A percentile compares a stretch with the other conserved stretches of the same genome.
phyloP scores from a whole-genome alignment of 345 rosid genomes.

The Hibiscus tridactylites region DNA sequence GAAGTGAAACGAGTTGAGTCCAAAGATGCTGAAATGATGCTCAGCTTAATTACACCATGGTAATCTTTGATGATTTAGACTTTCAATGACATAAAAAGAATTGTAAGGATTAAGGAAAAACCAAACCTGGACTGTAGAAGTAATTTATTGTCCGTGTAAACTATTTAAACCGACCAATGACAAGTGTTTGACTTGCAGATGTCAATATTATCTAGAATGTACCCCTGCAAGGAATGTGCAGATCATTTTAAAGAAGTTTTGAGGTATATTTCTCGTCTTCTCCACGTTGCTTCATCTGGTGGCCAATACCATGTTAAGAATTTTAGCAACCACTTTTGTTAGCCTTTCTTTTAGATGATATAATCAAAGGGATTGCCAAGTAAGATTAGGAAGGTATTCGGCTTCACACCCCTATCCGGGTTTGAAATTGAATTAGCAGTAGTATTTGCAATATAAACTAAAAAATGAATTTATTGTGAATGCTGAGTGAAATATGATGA shows the following conservation, averaged over 20 bases:
- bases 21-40: background rate
- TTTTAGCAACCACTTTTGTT: conserved; percentile 2
- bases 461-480: background rate
- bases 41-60: too few relatives aligned
- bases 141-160: background rate
- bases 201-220: conserved; percentile 80
- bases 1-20: background rate
- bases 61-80: background rate
- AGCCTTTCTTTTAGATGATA: background rate
- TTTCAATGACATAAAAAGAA: background rate
- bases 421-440: background rate
- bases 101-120: background rate
- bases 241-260: conserved; percentile 90
- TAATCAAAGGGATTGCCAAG: background rate
- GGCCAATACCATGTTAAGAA: background rate
- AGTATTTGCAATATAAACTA: background rate
- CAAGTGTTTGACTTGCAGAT: conserved; percentile 42
- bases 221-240: conserved; percentile 94
- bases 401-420: background rate
- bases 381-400: background rate
- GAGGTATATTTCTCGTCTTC: conserved; percentile 35
- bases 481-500: background rate
- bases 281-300: background rate
- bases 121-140: background rate
- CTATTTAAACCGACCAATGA: background rate